Conservation (phyloP, 2,329 filamentous ascomycete genomes). For the Colletotrichum navitas region DNA sequence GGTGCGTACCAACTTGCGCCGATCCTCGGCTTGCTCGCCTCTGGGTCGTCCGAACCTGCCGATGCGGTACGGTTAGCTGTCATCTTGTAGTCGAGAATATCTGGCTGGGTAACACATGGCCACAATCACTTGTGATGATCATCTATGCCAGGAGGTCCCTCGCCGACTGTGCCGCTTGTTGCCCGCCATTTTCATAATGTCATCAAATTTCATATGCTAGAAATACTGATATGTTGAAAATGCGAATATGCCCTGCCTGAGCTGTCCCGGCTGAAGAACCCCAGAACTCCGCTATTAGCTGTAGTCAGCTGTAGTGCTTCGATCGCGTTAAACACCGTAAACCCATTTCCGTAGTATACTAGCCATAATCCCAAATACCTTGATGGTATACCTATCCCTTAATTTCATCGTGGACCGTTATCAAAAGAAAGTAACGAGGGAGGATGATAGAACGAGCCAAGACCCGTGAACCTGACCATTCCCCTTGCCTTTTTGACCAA, state of each 20-base stretch:
- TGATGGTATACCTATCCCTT: constrained; percentile 6
- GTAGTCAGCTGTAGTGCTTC: constrained; percentile 25
- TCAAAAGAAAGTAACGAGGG: neutral
- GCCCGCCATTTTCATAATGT: neutral
- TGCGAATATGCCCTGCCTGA: constrained; percentile 26
- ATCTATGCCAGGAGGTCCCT: neutral
- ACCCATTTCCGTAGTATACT: constrained; percentile 27
- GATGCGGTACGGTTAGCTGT: neutral
- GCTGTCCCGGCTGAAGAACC: constrained; percentile 39
- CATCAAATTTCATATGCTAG: constrained; percentile 2
- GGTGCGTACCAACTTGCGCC: neutral
- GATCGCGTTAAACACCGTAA: constrained; percentile 24
- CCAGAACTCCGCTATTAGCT: constrained; percentile 41
- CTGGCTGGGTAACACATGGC: neutral
- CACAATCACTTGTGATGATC: neutral
- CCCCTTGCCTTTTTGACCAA: constrained; percentile 22
- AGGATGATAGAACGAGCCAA: neutral
- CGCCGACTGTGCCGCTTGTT: neutral
- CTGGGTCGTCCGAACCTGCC: constrained; percentile 8
- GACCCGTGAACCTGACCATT: constrained; percentile 3
- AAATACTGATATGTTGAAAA: neutral
- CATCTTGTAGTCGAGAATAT: neutral
- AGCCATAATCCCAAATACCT: neutral
- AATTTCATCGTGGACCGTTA: constrained; percentile 1
- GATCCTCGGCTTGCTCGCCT: constrained; percentile 1